A percentile compares a stretch with the other conserved stretches of the same genome.
phyloP scores from a whole-genome alignment of 2,329 filamentous ascomycete species.

The Neospermospora avenae region DNA sequence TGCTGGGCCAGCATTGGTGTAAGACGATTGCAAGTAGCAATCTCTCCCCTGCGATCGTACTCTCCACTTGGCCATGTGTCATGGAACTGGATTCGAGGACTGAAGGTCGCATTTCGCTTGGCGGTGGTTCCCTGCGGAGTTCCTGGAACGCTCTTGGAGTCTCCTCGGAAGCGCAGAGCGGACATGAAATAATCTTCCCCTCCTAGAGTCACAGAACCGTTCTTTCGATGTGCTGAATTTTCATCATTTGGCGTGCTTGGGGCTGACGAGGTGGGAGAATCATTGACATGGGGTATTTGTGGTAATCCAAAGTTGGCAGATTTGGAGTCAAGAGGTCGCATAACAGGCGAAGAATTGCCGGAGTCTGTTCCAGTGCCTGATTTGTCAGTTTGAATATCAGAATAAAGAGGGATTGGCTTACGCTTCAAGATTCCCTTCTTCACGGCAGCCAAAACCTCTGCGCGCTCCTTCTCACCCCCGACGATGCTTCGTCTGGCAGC shows the following conservation, averaged over 20 bases:
- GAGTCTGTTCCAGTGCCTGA: constrained; percentile 44
- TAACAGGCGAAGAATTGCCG: constrained; percentile 66
- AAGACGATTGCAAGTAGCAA: constrained; percentile 95
- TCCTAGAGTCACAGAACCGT: constrained; percentile 67
- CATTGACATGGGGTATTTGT: constrained; percentile 60
- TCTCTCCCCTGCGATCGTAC: constrained; percentile 92
- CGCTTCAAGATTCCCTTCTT: constrained; percentile 96
- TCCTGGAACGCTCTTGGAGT: constrained; percentile 75
- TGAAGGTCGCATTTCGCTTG: constrained; percentile 72
- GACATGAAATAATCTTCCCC: constrained; percentile 87
- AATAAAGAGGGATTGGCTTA: constrained; percentile 41
- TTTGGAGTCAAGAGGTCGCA: constrained; percentile 56
- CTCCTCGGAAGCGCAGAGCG: constrained; percentile 67
- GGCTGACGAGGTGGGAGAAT: constrained; percentile 80
- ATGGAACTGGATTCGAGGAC: constrained; percentile 88
- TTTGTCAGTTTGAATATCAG: constrained; percentile 35
- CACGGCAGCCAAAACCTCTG: constrained; percentile 86
- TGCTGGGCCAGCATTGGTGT: constrained; percentile 97
- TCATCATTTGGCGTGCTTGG: constrained; percentile 87
- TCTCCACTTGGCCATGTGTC: constrained; percentile 96
- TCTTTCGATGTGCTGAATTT: constrained; percentile 60
- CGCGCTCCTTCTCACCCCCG: constrained; percentile 83
- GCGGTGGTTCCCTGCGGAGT: constrained; percentile 64
- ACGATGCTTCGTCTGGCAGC: constrained; percentile 80
- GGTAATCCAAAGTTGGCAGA: constrained; percentile 55